Percentiles rank a stretch among this genome's conserved stretches.
Evolutionary conservation across 1,139 yeast species (phyloP).

Genomic region (Taphrina wiesneri): DNA sequence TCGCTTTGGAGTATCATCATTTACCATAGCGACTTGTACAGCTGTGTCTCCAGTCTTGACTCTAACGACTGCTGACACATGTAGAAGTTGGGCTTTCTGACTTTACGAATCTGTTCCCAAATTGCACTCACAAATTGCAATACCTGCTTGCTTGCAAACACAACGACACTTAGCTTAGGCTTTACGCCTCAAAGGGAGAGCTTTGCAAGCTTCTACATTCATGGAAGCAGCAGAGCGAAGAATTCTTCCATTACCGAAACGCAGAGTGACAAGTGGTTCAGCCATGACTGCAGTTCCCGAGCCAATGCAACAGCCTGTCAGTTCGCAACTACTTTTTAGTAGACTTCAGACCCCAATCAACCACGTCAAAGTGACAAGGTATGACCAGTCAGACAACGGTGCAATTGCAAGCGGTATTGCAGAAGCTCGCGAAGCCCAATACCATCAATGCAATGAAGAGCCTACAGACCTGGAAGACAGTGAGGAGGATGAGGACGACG

Average conservation of each 20-base stretch:
- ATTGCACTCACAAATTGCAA: too few species aligned
- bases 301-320: neutral
- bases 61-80: too few species aligned
- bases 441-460: neutral
- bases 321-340: constrained; percentile 3
- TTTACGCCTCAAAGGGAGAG: neutral
- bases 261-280: constrained; percentile 13
- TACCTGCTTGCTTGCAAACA: neutral
- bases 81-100: too few species aligned
- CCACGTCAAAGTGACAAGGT: neutral
- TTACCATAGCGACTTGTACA: too few species aligned
- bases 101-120: too few species aligned
- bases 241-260: constrained; percentile 29
- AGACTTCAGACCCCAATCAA: neutral
- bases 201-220: neutral
- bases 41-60: too few species aligned
- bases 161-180: neutral
- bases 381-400: neutral
- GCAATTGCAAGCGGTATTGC: neutral
- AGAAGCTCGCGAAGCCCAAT: neutral
- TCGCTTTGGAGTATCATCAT: too few species aligned
- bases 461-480: constrained; percentile 9
- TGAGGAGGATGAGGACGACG: constrained; percentile 31
- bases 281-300: neutral
- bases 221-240: constrained; percentile 21